A percentile compares a stretch with the other conserved stretches of the same genome.
These are phyloP conservation scores for Geotrichum bryndzae DNA, from an alignment of 1,139 yeast genomes.

Conservation along the genomic window DNA sequence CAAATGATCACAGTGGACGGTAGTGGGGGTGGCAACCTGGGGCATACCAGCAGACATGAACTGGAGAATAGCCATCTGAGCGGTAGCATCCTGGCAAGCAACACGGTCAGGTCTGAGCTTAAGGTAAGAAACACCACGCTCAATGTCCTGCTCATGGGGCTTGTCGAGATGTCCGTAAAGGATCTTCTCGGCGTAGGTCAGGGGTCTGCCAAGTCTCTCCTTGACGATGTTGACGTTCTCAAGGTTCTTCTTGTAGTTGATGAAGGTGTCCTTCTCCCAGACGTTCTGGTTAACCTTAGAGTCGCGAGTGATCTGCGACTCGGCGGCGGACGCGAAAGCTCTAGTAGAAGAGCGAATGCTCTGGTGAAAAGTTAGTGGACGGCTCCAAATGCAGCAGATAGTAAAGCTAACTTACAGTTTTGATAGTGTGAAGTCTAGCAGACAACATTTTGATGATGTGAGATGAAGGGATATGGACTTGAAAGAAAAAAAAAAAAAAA, in stretches of 20 bases:
- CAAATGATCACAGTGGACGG: slow-evolving; percentile 95
- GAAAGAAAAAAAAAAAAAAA: no score
- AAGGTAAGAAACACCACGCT: slow-evolving; percentile 94
- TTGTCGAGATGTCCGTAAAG: slow-evolving; percentile 94
- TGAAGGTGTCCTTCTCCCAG: slow-evolving; percentile 77
- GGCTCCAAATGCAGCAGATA: no score
- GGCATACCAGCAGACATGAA: slow-evolving; percentile 94
- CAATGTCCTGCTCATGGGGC: slow-evolving; percentile 79
- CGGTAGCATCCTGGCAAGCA: slow-evolving; percentile 99
- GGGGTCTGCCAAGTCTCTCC: slow-evolving; percentile 81
- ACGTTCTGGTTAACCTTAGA: slow-evolving; percentile 89
- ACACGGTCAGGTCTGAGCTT: slow-evolving; percentile 96
- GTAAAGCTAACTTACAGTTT: neutral
- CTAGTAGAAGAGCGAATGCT: slow-evolving; percentile 27
- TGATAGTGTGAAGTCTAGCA: neutral
- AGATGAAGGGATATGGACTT: no score
- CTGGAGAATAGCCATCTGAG: slow-evolving; percentile 94
- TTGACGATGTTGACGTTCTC: slow-evolving; percentile 85
- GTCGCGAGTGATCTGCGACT: slow-evolving; percentile 67
- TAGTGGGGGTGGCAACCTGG: slow-evolving; percentile 82
- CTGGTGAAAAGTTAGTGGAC: neutral
- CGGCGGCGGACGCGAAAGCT: slow-evolving; percentile 66
- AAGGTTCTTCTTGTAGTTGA: slow-evolving; percentile 41
- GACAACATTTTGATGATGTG: no score
- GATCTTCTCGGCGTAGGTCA: slow-evolving; percentile 95